A percentile compares a stretch with the other conserved stretches of the same genome.
phyloP scores from a whole-genome alignment of 2,329 filamentous ascomycete genomes.

The Cryphonectria nitschkei region DNA sequence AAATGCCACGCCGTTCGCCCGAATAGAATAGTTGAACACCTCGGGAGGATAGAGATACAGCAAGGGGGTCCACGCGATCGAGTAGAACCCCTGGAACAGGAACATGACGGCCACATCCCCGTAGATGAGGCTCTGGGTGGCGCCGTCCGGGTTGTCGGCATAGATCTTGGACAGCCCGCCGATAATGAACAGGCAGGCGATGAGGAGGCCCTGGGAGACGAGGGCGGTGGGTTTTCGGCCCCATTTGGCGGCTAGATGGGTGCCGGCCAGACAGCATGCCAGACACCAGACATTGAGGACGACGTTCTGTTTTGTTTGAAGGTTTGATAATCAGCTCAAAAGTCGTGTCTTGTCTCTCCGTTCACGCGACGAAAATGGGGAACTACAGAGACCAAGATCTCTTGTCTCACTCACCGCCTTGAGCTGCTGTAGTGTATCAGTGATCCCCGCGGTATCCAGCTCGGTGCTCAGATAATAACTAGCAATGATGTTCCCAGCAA shows the following conservation, averaged over 20 bases:
- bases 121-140: constrained; percentile 40
- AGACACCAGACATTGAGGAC: constrained; percentile 57
- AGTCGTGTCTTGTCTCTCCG: too few relatives aligned
- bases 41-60: constrained; percentile 53
- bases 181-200: constrained; percentile 53
- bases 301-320: constrained; percentile 43
- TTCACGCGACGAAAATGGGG: too few relatives aligned
- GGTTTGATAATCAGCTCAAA: too few relatives aligned
- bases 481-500: constrained; percentile 45
- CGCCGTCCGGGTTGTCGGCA: constrained; percentile 35
- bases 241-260: constrained; percentile 45
- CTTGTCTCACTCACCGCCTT: constrained; percentile 39
- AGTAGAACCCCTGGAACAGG: constrained; percentile 55
- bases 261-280: constrained; percentile 45
- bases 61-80: constrained; percentile 54
- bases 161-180: constrained; percentile 52
- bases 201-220: constrained; percentile 42
- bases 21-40: constrained; percentile 53
- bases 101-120: constrained; percentile 53
- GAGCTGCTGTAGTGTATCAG: constrained; percentile 46
- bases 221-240: constrained; percentile 50
- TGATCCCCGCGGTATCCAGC: constrained; percentile 51
- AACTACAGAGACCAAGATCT: too few relatives aligned
- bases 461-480: constrained; percentile 47
- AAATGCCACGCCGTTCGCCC: constrained; percentile 50